phyloP scores from a whole-genome alignment of 164 flowering plant genomes.

The Annona cherimola region DNA sequence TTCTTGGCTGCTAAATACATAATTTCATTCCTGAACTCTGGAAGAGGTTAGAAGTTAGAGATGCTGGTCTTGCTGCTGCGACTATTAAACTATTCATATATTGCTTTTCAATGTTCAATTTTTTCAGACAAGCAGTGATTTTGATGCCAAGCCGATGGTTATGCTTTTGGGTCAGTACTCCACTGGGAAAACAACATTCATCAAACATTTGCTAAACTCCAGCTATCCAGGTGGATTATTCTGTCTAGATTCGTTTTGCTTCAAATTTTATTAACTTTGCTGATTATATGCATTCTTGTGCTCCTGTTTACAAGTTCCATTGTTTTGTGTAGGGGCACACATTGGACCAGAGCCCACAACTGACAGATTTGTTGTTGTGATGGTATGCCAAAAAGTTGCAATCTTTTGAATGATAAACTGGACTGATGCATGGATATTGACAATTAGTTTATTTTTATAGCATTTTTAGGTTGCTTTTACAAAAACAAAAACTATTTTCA shows the following conservation, averaged over 20 bases:
- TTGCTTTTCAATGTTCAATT: background rate
- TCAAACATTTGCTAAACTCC: constrained; percentile 71
- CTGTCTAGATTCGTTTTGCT: constrained; percentile 3
- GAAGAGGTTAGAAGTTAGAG: background rate
- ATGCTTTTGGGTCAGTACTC: constrained; percentile 99
- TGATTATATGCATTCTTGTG: background rate
- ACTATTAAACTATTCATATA: background rate
- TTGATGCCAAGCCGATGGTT: constrained; percentile 98
- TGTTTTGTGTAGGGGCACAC: constrained; percentile 63
- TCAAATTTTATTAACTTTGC: background rate
- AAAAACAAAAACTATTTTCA: too few species aligned
- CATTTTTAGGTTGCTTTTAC: background rate
- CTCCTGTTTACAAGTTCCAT: constrained; percentile 6
- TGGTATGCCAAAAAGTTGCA: constrained; percentile 40
- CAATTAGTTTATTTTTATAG: background rate
- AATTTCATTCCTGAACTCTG: background rate
- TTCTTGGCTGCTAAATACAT: too few species aligned
- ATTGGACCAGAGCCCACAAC: constrained; percentile 99
- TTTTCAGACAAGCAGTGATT: constrained; percentile 84
- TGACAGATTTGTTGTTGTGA: constrained; percentile 93
- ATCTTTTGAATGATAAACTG: background rate
- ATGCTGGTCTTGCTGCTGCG: background rate
- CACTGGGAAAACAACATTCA: constrained; percentile 96
- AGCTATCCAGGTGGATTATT: constrained; percentile 70
- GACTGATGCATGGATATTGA: background rate